A percentile compares a stretch with the other conserved stretches of the same genome.
phyloP scores from a whole-genome alignment of 1,284 basidiomycete genomes.

The Exobasidium cylindrosporum region DNA sequence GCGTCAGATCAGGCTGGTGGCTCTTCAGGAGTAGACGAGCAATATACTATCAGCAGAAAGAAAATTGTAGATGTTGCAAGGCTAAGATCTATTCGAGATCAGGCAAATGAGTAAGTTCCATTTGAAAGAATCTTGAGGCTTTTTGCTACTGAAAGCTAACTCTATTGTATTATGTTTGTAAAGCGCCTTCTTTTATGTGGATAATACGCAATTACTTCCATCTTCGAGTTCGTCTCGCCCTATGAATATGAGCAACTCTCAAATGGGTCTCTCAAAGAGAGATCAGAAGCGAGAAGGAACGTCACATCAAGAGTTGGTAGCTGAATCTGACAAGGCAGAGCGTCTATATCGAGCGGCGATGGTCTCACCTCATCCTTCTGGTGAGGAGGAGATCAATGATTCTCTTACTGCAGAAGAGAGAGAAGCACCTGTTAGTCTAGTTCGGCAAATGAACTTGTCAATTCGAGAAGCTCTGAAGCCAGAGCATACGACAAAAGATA shows the following conservation, averaged over 20 bases:
- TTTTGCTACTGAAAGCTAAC: no score
- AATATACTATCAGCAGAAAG: neutral
- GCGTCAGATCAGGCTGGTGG: neutral
- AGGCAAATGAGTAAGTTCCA: neutral
- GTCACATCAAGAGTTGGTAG: conserved; percentile 4
- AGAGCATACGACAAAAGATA: neutral
- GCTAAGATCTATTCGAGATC: neutral
- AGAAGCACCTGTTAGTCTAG: neutral
- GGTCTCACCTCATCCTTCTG: neutral
- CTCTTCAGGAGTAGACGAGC: neutral
- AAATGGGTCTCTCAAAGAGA: conserved; percentile 1
- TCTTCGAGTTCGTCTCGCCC: conserved; percentile 6
- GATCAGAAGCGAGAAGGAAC: neutral
- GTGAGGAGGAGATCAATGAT: neutral
- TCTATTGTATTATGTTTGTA: no score
- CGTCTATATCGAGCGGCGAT: conserved; percentile 2
- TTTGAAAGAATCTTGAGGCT: no score
- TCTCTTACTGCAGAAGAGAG: neutral
- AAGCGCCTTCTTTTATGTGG: conserved; percentile 4
- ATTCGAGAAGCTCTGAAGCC: neutral
- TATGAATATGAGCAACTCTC: neutral
- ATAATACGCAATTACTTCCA: conserved; percentile 4
- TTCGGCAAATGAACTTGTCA: conserved; percentile 2
- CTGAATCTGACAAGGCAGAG: conserved; percentile 7
- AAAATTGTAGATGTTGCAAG: neutral